Evolutionary conservation across 768 basidiomycete genomes (phyloP), one percentile per base, ranked within the genome.

Genomic region (Mycena haematopus): DNA sequence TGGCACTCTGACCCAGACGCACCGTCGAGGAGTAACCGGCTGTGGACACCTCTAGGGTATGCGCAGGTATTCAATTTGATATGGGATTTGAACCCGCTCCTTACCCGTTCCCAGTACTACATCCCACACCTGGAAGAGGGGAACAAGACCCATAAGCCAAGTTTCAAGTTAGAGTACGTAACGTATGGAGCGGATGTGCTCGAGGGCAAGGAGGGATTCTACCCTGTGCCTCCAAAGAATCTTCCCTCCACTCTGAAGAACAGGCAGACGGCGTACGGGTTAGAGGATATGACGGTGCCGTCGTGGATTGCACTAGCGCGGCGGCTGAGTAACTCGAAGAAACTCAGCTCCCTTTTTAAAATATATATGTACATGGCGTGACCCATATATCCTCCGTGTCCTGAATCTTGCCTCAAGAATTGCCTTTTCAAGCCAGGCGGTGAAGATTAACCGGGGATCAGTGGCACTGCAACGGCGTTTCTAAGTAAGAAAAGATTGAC

Each of bases 31-130:
- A 78, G 69, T 35, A 95, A 95, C 73, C 78, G 77, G 52, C 80
- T 82, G 50, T 90, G 89, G 83, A 85, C 86, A 10, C 89, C 91
- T 5, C 77, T 95, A 44, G 93, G 93, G 47, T 97, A 89, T 78
- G 88, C 91, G 52, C 95, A 96, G 84, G 93, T 92, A 71, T 56
- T 82, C 67, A 15, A 40, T 42, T 35, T n/a, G 24, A 24, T 29
- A 36, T 67, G 67, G 25, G 22, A 29, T 36, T 60, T 9, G 56
- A 42, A 35, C 40, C 35, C 49, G 60, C 33, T 52, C 42, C 62
- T 40, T 42, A 54, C 67, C 35, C 65, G 67, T 46, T 6, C 55
- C 51, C 75, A 92, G 90, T 92, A 86, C 72, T 87, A 84, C 71
- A 74, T 95, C 47, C 88, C 89, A 0, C 75, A 82, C 59, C 74